These are phyloP conservation scores for Candida khao-thaluensis DNA, from an alignment of 805 yeast species.

Conservation along the genomic window DNA sequence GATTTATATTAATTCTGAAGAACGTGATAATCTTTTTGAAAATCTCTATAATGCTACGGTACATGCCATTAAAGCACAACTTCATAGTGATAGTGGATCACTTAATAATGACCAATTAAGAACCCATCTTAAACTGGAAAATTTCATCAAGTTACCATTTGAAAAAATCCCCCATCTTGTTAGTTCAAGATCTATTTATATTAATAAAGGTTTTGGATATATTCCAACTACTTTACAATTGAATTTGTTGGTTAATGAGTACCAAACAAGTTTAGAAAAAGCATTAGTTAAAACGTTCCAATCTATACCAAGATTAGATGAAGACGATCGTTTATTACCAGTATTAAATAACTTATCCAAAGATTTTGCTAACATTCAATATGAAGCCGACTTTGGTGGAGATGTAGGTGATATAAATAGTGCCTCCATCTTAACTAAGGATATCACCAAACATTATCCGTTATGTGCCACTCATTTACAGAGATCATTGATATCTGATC, in stretches of 20 bases:
- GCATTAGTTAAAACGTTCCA: constrained; percentile 69
- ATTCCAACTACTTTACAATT: constrained; percentile 81
- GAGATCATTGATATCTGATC: constrained; percentile 53
- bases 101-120: constrained; percentile 51
- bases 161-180: constrained; percentile 80
- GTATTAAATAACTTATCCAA: constrained; percentile 74
- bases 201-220: constrained; percentile 73
- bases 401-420: constrained; percentile 54
- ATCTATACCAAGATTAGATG: constrained; percentile 80
- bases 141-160: constrained; percentile 82
- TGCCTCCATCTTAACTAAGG: constrained; percentile 53
- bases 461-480: constrained; percentile 73
- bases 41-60: constrained; percentile 58
- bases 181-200: constrained; percentile 64
- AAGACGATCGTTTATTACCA: constrained; percentile 86
- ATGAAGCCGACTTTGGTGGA: constrained; percentile 51
- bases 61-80: constrained; percentile 35
- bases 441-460: constrained; percentile 68
- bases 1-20: constrained; percentile 64
- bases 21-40: constrained; percentile 49
- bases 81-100: constrained; percentile 32
- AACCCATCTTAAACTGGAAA: constrained; percentile 55
- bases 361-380: constrained; percentile 44
- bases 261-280: constrained; percentile 47
- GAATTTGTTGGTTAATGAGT: constrained; percentile 68